Percentiles rank a stretch among this genome's conserved stretches.
phyloP scores from a whole-genome alignment of 768 basidiomycete species.

The Xerocomus potaroensis region DNA sequence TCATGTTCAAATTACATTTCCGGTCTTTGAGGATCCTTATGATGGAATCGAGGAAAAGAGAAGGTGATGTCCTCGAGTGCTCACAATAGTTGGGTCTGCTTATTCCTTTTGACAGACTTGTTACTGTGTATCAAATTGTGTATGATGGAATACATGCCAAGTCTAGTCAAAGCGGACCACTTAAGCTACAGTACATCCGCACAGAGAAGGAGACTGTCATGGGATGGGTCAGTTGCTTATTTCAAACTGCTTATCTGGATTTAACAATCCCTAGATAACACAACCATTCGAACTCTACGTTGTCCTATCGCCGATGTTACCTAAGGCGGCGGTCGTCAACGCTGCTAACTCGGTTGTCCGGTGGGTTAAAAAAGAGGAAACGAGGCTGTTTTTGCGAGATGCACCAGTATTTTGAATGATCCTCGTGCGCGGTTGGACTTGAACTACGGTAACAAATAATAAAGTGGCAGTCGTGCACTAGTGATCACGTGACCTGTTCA shows the following conservation, averaged over 20 bases:
- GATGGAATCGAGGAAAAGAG: slow-evolving; percentile 53
- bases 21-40: slow-evolving; percentile 85
- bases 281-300: slow-evolving; percentile 92
- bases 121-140: slow-evolving; percentile 82
- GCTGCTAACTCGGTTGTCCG: slow-evolving; percentile 86
- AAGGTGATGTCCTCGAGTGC: slow-evolving; percentile 40
- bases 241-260: neutral
- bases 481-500: slow-evolving; percentile 18
- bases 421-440: neutral
- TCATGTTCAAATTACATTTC: slow-evolving; percentile 86
- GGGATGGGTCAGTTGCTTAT: slow-evolving; percentile 74
- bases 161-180: slow-evolving; percentile 72
- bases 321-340: slow-evolving; percentile 83
- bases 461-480: no score
- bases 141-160: slow-evolving; percentile 90
- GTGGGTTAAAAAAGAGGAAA: slow-evolving; percentile 92
- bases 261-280: slow-evolving; percentile 59
- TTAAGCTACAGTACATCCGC: slow-evolving; percentile 84
- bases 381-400: slow-evolving; percentile 73
- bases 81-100: slow-evolving; percentile 2
- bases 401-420: slow-evolving; percentile 75
- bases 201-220: slow-evolving; percentile 86
- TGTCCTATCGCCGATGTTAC: slow-evolving; percentile 72
- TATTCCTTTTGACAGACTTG: slow-evolving; percentile 45
- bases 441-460: no score